Evolutionary conservation across 1,139 yeast genomes (phyloP).

Genomic region (Yamadazyma membranifaciens): DNA sequence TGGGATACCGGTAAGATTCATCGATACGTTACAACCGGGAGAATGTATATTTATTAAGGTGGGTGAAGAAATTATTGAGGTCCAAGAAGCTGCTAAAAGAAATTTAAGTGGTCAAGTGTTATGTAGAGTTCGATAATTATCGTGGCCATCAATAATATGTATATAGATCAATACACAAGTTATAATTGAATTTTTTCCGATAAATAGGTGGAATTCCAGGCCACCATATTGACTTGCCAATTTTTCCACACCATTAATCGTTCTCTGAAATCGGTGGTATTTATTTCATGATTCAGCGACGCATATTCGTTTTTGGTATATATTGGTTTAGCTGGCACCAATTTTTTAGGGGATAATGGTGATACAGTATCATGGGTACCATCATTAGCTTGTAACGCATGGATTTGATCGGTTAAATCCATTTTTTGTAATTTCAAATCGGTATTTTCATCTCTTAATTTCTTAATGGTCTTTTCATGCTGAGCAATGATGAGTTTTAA

Average conservation of each 20-base stretch:
- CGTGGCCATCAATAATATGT: no score
- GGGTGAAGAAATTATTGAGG: slow-evolving; percentile 58
- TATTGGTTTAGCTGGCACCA: slow-evolving; percentile 35
- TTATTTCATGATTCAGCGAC: slow-evolving; percentile 29
- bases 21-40: slow-evolving; percentile 85
- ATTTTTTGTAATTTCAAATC: slow-evolving; percentile 43
- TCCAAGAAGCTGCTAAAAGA: slow-evolving; percentile 81
- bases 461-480: slow-evolving; percentile 37
- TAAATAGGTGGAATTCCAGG: slow-evolving; percentile 52
- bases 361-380: not conserved
- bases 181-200: slow-evolving; percentile 23
- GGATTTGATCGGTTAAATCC: slow-evolving; percentile 43
- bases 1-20: slow-evolving; percentile 72
- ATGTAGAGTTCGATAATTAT: slow-evolving; percentile 49
- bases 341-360: slow-evolving; percentile 9
- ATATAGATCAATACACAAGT: slow-evolving; percentile 15
- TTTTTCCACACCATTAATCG: slow-evolving; percentile 64
- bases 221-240: slow-evolving; percentile 85
- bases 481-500: slow-evolving; percentile 24
- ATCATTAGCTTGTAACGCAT: slow-evolving; percentile 21
- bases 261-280: slow-evolving; percentile 40
- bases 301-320: slow-evolving; percentile 37
- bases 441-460: slow-evolving; percentile 44
- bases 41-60: slow-evolving; percentile 74
- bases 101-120: slow-evolving; percentile 74